These are phyloP conservation scores for Tubosaeta brunneosetosa DNA, from an alignment of 768 basidiomycete genomes.

Conservation along the genomic window DNA sequence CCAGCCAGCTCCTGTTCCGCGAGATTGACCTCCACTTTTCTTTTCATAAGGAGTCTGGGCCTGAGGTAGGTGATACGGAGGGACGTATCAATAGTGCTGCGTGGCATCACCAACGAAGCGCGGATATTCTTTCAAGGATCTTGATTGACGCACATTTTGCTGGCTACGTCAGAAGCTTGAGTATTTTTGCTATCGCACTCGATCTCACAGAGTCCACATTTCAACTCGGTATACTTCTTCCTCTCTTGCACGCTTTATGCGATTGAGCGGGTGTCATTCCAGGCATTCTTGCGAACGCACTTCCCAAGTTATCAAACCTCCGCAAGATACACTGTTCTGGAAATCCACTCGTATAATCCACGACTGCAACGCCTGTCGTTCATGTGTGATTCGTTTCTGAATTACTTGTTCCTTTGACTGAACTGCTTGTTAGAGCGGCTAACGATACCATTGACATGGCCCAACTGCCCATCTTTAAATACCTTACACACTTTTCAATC, in stretches of 20 bases:
- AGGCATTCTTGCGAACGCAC: conserved; percentile 68
- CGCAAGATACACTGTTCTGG: conserved; percentile 58
- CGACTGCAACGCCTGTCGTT: conserved; percentile 55
- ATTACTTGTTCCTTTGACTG: not conserved
- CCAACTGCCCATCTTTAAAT: conserved; percentile 45
- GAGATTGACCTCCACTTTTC: conserved; percentile 54
- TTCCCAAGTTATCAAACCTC: conserved; percentile 58
- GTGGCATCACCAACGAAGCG: conserved; percentile 55
- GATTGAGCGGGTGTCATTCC: not conserved
- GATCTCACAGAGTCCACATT: conserved; percentile 52
- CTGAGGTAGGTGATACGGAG: not conserved
- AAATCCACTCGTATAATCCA: conserved; percentile 48
- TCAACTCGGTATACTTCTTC: conserved; percentile 47
- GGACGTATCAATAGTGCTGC: conserved; percentile 32
- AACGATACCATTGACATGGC: conserved; percentile 41
- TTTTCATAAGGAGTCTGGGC: conserved; percentile 35
- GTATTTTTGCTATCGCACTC: conserved; percentile 50
- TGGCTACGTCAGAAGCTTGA: conserved; percentile 51
- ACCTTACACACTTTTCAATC: conserved; percentile 59
- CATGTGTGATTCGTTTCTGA: conserved; percentile 32
- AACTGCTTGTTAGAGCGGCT: conserved; percentile 21
- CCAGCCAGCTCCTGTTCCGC: conserved; percentile 61
- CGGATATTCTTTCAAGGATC: conserved; percentile 64
- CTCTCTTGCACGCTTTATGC: not conserved
- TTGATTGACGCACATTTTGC: conserved; percentile 60